phyloP scores from a whole-genome alignment of 2,329 filamentous ascomycete genomes.

The Penicillium sp. region DNA sequence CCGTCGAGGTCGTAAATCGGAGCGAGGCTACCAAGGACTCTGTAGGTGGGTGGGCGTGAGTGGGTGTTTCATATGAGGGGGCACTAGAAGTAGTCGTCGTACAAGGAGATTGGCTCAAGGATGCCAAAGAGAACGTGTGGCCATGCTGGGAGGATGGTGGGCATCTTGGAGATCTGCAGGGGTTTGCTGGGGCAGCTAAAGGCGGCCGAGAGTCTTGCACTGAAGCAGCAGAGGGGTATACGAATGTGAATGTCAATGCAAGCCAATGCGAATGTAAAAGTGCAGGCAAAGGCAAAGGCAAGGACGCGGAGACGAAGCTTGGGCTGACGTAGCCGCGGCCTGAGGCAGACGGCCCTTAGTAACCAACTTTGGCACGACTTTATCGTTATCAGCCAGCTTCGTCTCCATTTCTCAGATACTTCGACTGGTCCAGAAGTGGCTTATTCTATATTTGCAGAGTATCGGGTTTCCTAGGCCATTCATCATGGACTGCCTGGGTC shows the following conservation, averaged over 20 bases:
- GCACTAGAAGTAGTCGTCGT: slow-evolving; percentile 34
- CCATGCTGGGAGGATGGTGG: slow-evolving; percentile 63
- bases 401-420: too few species aligned
- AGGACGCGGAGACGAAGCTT: too few species aligned
- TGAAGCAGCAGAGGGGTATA: too few species aligned
- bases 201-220: too few species aligned
- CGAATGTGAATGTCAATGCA: too few species aligned
- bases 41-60: slow-evolving; percentile 34
- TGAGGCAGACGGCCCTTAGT: not conserved
- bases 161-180: slow-evolving; percentile 30
- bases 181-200: too few species aligned
- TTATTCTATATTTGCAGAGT: too few species aligned
- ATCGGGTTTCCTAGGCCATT: too few species aligned
- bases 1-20: slow-evolving; percentile 61
- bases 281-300: too few species aligned
- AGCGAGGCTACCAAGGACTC: slow-evolving; percentile 63
- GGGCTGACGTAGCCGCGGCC: not conserved
- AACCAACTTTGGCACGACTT: too few species aligned
- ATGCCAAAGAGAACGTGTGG: slow-evolving; percentile 70
- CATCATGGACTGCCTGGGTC: slow-evolving; percentile 11
- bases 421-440: too few species aligned
- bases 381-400: slow-evolving; percentile 1
- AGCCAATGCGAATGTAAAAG: too few species aligned
- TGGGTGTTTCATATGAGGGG: slow-evolving; percentile 21
- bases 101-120: slow-evolving; percentile 71